These are phyloP conservation scores for Ochetophila trinervis DNA, from an alignment of 306 rosid genomes.

Conservation along the genomic window DNA sequence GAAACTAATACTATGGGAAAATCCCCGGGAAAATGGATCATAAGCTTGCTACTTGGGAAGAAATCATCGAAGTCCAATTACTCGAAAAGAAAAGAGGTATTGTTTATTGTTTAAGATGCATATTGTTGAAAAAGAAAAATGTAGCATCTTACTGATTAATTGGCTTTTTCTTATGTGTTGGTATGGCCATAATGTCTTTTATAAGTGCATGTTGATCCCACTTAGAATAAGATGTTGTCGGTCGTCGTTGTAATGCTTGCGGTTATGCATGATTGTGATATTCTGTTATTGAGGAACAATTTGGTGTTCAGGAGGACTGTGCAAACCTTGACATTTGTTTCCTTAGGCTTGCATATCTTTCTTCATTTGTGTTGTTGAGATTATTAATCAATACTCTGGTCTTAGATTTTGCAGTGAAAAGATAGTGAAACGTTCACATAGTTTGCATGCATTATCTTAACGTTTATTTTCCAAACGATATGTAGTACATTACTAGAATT, in stretches of 20 bases:
- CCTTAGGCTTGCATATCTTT: no score
- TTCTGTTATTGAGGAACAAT: no score
- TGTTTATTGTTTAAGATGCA: constrained; percentile 2
- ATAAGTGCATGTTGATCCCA: neutral
- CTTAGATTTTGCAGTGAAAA: no score
- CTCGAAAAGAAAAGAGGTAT: constrained; percentile 35
- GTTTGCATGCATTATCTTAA: neutral
- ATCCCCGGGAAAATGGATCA: constrained; percentile 37
- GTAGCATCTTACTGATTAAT: neutral
- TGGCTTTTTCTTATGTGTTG: neutral
- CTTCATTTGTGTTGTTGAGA: no score
- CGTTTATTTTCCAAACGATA: neutral
- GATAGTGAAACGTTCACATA: neutral
- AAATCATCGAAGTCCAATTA: constrained; percentile 31
- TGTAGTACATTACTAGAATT: neutral
- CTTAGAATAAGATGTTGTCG: no score
- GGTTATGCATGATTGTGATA: no score
- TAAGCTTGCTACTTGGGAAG: constrained; percentile 32
- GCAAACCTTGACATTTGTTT: no score
- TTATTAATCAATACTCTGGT: no score
- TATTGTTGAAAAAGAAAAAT: neutral
- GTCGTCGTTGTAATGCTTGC: no score
- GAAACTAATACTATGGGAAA: constrained; percentile 29
- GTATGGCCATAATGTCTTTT: neutral
- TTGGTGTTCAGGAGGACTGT: no score